phyloP scores from a whole-genome alignment of 1,284 basidiomycete species.

The Grifola frondosa region DNA sequence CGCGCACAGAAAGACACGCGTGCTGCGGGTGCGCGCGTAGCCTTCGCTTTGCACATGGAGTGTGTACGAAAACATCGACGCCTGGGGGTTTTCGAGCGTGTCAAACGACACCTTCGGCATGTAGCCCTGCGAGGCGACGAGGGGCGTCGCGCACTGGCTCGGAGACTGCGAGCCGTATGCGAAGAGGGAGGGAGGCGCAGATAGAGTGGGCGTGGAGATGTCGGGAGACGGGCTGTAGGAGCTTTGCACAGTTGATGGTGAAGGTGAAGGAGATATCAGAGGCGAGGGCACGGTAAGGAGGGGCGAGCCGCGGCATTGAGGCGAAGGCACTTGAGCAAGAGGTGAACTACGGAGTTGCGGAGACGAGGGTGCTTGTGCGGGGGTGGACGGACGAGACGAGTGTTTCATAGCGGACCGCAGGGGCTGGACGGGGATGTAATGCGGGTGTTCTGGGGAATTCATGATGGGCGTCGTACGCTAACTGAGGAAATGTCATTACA shows the following conservation, averaged over 20 bases:
- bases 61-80: conserved; percentile 56
- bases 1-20: conserved; percentile 90
- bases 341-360: conserved; percentile 22
- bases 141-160: conserved; percentile 15
- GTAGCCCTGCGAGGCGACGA: conserved; percentile 50
- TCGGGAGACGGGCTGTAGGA: conserved; percentile 7
- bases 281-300: conserved; percentile 9
- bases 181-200: conserved; percentile 11
- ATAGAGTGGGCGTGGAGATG: not conserved
- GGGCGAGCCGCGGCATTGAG: conserved; percentile 18
- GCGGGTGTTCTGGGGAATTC: conserved; percentile 26
- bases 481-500: no score
- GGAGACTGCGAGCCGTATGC: conserved; percentile 12
- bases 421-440: conserved; percentile 28
- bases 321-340: conserved; percentile 9
- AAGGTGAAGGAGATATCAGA: conserved; percentile 5
- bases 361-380: conserved; percentile 15
- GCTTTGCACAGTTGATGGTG: conserved; percentile 8
- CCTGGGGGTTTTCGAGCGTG: conserved; percentile 43
- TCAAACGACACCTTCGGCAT: conserved; percentile 82
- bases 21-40: conserved; percentile 77
- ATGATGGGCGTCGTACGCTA: conserved; percentile 12
- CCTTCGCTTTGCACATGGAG: conserved; percentile 83
- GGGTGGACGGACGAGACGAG: conserved; percentile 28
- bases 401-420: conserved; percentile 56